These are phyloP conservation scores for Ophiostoma perfectum DNA, from an alignment of 2,329 filamentous ascomycete genomes.

Conservation along the genomic window DNA sequence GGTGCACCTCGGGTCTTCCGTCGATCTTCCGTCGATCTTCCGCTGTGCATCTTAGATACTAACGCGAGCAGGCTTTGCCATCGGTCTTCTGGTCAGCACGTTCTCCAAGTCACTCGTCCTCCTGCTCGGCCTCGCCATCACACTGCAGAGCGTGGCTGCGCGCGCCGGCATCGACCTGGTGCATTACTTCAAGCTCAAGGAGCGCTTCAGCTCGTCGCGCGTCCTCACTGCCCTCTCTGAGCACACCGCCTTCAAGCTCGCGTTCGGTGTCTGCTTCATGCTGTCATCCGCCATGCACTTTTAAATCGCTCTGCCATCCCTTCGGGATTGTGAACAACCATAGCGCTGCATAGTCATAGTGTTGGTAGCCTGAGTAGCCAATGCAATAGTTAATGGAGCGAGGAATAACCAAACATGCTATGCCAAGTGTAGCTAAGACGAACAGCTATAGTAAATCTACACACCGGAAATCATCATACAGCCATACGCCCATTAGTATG, in stretches of 20 bases:
- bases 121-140: constrained; percentile 58
- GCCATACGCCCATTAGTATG: constrained; percentile 39
- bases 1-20: constrained; percentile 18
- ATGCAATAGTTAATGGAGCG: neutral
- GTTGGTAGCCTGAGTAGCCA: neutral
- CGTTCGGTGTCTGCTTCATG: constrained; percentile 68
- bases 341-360: no score
- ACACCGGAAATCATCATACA: neutral
- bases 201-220: constrained; percentile 36
- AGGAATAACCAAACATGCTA: neutral
- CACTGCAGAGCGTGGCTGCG: constrained; percentile 41
- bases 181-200: constrained; percentile 36
- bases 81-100: constrained; percentile 60
- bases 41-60: neutral
- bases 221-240: constrained; percentile 48
- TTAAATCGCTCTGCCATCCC: constrained; percentile 25
- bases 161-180: constrained; percentile 41
- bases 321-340: neutral
- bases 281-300: constrained; percentile 59
- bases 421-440: neutral
- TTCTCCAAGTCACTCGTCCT: constrained; percentile 68
- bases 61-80: constrained; percentile 48
- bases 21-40: no score
- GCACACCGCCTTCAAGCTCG: constrained; percentile 59
- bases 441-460: neutral